These are phyloP conservation scores for Spergularia azorica DNA, from an alignment of 179 eudicot species.

Conservation along the genomic window DNA sequence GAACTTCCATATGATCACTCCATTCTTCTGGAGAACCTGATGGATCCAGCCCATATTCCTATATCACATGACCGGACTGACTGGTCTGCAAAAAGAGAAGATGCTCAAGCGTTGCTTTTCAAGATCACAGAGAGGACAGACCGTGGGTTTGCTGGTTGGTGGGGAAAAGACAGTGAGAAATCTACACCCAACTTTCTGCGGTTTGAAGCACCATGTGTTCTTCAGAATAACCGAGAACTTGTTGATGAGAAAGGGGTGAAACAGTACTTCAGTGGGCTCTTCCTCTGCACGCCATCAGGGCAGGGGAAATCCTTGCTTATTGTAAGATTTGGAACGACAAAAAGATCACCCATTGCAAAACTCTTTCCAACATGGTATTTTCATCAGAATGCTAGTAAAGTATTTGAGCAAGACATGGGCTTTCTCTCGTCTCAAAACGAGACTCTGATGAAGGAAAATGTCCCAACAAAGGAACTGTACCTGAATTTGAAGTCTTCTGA, in stretches of 20 bases:
- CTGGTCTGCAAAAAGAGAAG: conserved; percentile 89
- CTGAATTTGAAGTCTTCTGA: conserved; percentile 78
- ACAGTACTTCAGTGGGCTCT: conserved; percentile 69
- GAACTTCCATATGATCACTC: conserved; percentile 98
- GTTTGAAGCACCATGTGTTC: conserved; percentile 87
- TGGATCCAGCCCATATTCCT: conserved; percentile 98
- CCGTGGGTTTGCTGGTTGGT: conserved; percentile 88
- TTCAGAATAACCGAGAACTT: conserved; percentile 75
- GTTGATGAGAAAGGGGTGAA: conserved; percentile 60
- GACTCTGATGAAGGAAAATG: conserved; percentile 64
- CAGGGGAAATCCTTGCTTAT: conserved; percentile 96
- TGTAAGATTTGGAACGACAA: conserved; percentile 83
- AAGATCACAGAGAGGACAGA: conserved; percentile 69
- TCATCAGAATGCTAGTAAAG: conserved; percentile 90
- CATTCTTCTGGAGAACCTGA: conserved; percentile 91
- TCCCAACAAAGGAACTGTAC: conserved; percentile 73
- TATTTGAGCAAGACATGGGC: conserved; percentile 98
- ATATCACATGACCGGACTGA: conserved; percentile 95
- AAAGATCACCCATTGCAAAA: conserved; percentile 50
- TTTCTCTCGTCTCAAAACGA: conserved; percentile 91
- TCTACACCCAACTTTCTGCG: conserved; percentile 59
- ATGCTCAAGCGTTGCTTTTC: conserved; percentile 72
- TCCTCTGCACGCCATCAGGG: conserved; percentile 85
- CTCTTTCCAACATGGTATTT: conserved; percentile 78
- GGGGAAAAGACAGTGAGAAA: conserved; percentile 66